Percentiles rank a stretch among this genome's conserved stretches.
Evolutionary conservation across 306 rosid species (phyloP).

Genomic region (Cucumis hystrix): DNA sequence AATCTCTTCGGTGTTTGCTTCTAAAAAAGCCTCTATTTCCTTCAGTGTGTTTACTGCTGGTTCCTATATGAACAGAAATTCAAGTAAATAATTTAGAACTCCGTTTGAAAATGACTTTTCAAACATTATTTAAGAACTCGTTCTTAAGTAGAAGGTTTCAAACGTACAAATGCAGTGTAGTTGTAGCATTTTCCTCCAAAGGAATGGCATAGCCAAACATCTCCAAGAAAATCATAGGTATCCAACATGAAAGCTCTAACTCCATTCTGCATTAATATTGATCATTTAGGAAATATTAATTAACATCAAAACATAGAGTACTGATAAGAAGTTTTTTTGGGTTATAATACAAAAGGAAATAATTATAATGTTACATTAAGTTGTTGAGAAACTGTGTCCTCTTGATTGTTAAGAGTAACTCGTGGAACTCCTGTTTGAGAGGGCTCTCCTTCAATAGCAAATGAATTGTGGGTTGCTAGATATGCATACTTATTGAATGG

Average conservation of each 20-base stretch:
- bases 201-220: slow-evolving; percentile 89
- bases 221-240: slow-evolving; percentile 66
- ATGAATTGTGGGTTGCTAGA: slow-evolving; percentile 80
- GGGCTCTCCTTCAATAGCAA: slow-evolving; percentile 59
- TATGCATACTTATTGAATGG: slow-evolving; percentile 90
- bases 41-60: slow-evolving; percentile 59
- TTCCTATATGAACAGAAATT: slow-evolving; percentile 28
- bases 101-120: no score
- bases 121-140: no score
- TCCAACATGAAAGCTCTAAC: slow-evolving; percentile 74
- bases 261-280: slow-evolving; percentile 36
- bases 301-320: no score
- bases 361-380: slow-evolving; percentile 32
- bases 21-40: slow-evolving; percentile 60
- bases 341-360: not conserved
- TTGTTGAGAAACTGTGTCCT: slow-evolving; percentile 64
- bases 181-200: slow-evolving; percentile 51
- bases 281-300: no score
- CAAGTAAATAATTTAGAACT: no score
- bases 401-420: slow-evolving; percentile 49
- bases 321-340: no score
- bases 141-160: no score
- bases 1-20: slow-evolving; percentile 57
- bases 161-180: slow-evolving; percentile 60
- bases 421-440: slow-evolving; percentile 58